Evolutionary conservation across 179 eudicot species (phyloP), one percentile per base, ranked within the genome.

Genomic region (Pouteria campechiana): DNA sequence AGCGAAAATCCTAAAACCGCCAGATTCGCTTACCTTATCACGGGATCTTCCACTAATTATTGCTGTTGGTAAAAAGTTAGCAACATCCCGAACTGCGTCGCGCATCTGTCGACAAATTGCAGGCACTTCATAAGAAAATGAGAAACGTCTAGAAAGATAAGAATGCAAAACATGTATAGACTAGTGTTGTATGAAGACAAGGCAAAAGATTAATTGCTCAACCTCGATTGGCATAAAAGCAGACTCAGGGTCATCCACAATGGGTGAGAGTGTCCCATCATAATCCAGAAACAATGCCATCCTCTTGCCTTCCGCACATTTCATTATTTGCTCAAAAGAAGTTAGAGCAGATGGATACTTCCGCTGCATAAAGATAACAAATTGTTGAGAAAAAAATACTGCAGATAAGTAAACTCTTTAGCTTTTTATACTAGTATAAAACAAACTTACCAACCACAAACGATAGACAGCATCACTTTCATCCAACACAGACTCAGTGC

Each of bases 221-320:
- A 88, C 97, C 44, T 83, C 50, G 13, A 68, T 76, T 13, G 95
- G 81, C 97, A 89, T 89, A 64, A 64, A 85, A 21, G 97, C 97
- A 1, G 67, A 77, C 55, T 89, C 97, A 10, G 98, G 98, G 33
- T 90, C 95, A 0, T 90, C 93, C 1, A 90, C 95, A 2, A 90
- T 90, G 5, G 95, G 95, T 3, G 95, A 89, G 5, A 89, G 87
- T 1, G 97, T 89, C 20, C 97, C 97, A 37, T 89, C 97, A 22
- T 89, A 89, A 14, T 89, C 98, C 1, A 90, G 52, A 11, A 90
- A 81, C 90, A 90, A 76, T 3, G 79, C 90, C 2, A 90, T 79
- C 30, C 81, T 86, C 42, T 81, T 86, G 28, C 95, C 98, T 37
- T 81, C 79, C 1, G 93, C 78, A 3, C 86, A 89, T 0, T 37